phyloP scores from a whole-genome alignment of 257 asterid species.

The Salvia splendens region DNA sequence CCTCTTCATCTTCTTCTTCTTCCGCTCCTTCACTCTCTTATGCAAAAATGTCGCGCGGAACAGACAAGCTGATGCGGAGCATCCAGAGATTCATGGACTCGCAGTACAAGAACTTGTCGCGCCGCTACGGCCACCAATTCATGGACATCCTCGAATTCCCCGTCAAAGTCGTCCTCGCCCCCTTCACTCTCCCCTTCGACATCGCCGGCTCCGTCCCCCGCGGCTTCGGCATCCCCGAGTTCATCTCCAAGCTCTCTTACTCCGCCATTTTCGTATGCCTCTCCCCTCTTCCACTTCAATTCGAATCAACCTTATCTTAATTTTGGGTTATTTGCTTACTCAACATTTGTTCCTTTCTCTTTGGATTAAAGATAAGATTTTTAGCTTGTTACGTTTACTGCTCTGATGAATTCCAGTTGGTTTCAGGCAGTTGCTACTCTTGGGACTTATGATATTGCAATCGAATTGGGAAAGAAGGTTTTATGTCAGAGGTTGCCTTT shows the following conservation, averaged over 20 bases:
- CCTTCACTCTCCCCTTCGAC: constrained; percentile 84
- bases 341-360: background rate
- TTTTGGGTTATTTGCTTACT: constrained; percentile 15
- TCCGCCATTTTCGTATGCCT: constrained; percentile 77
- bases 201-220: constrained; percentile 99
- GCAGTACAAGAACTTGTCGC: constrained; percentile 57
- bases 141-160: constrained; percentile 81
- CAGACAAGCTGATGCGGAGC: constrained; percentile 43
- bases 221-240: constrained; percentile 93
- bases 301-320: background rate
- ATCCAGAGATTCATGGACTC: constrained; percentile 46
- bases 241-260: constrained; percentile 82
- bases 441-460: constrained; percentile 85
- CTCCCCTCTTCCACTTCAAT: background rate
- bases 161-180: constrained; percentile 66
- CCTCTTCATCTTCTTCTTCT: background rate
- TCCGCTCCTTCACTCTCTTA: background rate
- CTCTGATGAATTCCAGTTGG: constrained; percentile 27
- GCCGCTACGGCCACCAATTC: constrained; percentile 65
- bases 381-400: background rate
- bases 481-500: constrained; percentile 72
- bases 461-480: constrained; percentile 90
- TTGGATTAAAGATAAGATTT: background rate
- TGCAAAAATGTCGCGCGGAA: constrained; percentile 54
- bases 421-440: constrained; percentile 83